Base-by-base conservation (phyloP, 2,329 filamentous ascomycete species). In the Calonectria hawksworthii region DNA sequence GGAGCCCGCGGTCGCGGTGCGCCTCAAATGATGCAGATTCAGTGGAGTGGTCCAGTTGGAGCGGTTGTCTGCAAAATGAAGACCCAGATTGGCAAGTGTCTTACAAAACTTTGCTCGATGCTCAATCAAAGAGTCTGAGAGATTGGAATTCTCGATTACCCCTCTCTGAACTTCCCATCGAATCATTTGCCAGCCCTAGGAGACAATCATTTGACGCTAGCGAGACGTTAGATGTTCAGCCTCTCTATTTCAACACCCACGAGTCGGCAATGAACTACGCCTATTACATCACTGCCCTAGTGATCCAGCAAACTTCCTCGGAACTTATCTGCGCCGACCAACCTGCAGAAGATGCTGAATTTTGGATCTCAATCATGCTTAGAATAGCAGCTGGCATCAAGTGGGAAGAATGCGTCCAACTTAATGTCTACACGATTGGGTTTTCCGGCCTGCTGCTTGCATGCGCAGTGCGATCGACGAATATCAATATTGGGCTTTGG, bases 381-480 rank as follows among this genome's bases (percentile, higher is more conserved):
- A 77, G 79, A 0, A 78, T 82, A 7, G 71, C 78, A 4, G 70
- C 77, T 4, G 77, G 77, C 0, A 75, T 82, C 7, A 51, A 76
- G 34, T 82, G 80, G 80, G 68, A 76, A n/a, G 61, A 75, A 7
- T 82, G 80, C 41, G 26, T 77, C 2, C 75, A 54, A 4, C 69
- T 77, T 6, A 81, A 81, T 44, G 70, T 70, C 3, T 82, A 77
- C 38, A 79, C 77, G 0, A 69, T 82, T 23, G 80, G 80, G 0
- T 69, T 82, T 34, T 68, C 76, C 0, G 73, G 76, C 1, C 47
- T 80, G 0, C 26, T 81, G 0, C 74, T 80, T 8, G 65, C 74
- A 4, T 80, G 78, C n/a, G 66, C 74, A 7, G 30, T 81, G 0
- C 74, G 75, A n/a, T 76, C 76, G 5, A 36, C 51, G 7, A 72